A percentile compares a stretch with the other conserved stretches of the same genome.
Evolutionary conservation across 441 rosid species (phyloP).

Genomic region (Viola pubescens): DNA sequence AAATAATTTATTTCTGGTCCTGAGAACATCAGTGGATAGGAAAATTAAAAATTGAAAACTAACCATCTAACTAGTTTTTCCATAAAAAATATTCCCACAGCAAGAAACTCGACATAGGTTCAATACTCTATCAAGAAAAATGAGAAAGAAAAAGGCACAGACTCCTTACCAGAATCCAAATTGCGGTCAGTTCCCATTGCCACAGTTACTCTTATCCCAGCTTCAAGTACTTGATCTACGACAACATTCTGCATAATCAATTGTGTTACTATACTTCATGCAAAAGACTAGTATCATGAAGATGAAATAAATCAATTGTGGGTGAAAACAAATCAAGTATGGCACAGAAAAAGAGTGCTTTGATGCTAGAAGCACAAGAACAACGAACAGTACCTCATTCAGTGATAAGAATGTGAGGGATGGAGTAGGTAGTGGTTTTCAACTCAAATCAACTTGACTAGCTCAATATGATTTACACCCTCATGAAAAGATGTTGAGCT

Average conservation of each 20-base stretch:
- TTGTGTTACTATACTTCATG: conserved; percentile 4
- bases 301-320: not conserved
- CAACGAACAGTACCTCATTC: not conserved
- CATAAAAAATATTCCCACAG: not conserved
- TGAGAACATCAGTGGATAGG: not conserved
- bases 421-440: too few species aligned
- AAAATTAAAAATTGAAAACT: not conserved
- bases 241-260: conserved; percentile 52
- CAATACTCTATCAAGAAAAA: not conserved
- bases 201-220: conserved; percentile 82
- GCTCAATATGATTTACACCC: not conserved
- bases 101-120: too few species aligned
- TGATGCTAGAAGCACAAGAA: not conserved
- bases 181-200: conserved; percentile 71
- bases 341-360: not conserved
- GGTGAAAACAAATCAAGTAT: not conserved
- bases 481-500: not conserved
- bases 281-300: not conserved
- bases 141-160: conserved; percentile 7
- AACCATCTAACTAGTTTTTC: not conserved
- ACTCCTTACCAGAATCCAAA: conserved; percentile 47
- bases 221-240: conserved; percentile 61
- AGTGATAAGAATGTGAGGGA: not conserved
- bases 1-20: not conserved
- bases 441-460: too few species aligned